These are phyloP conservation scores for Schizothecium vesticola DNA, from an alignment of 495 filamentous ascomycete species.

Conservation along the genomic window DNA sequence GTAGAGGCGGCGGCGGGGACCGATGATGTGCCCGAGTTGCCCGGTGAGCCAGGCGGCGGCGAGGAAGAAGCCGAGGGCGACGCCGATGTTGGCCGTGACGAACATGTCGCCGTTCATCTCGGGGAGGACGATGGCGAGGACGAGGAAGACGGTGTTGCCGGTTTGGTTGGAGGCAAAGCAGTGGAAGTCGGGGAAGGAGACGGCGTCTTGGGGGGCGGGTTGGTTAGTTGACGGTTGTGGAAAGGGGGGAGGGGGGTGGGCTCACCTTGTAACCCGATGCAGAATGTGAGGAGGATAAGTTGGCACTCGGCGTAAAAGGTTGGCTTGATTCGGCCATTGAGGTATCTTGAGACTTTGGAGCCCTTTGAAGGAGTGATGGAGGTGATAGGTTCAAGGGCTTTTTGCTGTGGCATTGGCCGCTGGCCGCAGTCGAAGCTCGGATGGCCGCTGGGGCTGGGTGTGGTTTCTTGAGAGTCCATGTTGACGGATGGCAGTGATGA, in stretches of 20 bases:
- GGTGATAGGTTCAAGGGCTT: background rate
- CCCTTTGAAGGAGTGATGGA: background rate
- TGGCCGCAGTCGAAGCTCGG: background rate
- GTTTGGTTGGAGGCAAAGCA: constrained; percentile 64
- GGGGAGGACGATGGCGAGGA: constrained; percentile 50
- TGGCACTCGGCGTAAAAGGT: constrained; percentile 36
- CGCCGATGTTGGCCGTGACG: constrained; percentile 46
- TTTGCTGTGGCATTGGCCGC: background rate
- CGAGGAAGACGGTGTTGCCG: constrained; percentile 55
- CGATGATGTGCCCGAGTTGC: constrained; percentile 50
- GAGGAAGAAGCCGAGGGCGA: constrained; percentile 52
- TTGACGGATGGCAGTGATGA: background rate
- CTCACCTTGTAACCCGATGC: constrained; percentile 34
- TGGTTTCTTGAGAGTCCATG: background rate
- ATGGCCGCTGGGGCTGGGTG: background rate
- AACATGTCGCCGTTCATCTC: constrained; percentile 44
- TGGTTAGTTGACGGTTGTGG: background rate
- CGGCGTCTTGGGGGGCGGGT: constrained; percentile 39
- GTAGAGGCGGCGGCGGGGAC: constrained; percentile 46
- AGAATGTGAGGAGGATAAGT: constrained; percentile 42
- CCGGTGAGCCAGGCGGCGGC: constrained; percentile 48
- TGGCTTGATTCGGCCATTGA: constrained; percentile 33
- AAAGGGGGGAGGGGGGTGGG: background rate
- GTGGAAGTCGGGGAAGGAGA: constrained; percentile 56
- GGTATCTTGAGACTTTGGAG: constrained; percentile 30